Base-by-base conservation (phyloP, 2,329 filamentous ascomycete species). In the Fusarium anthophilum region DNA sequence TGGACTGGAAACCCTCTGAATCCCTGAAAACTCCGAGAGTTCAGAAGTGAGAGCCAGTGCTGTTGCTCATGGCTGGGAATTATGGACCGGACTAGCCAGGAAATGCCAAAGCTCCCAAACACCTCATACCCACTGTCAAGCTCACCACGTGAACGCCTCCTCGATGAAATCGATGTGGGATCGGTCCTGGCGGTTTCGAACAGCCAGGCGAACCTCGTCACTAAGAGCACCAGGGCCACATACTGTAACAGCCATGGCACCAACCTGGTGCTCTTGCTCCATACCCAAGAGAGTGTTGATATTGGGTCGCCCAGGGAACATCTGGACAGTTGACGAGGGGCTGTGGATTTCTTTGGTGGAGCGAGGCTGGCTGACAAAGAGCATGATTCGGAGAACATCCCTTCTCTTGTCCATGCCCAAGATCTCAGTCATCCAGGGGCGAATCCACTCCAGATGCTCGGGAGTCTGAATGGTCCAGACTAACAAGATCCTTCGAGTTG, bases 391-490 rank as follows among this genome's bases (percentile, higher is more conserved):
- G 61, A 95, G 86, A 59, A 93, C 88, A 68, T 95, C 93, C 64
- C 93, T 89, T 56, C 93, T 90, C 80, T 88, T 90, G 65, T 93
- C 91, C 91, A 95, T 93, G 66, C 89, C 89, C 44, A 95, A 86
- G 70, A 95, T 94, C 78, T 92, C 88, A 8, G 92, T 94, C 93
- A 95, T 95, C 92, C 92, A 95, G 13, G 92, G 92, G 53, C 92
- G 88, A 79, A 95, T 94, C 93, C 93, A 95, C 81, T 95, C 93
- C 37, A 95, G 87, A 80, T 95, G 93, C 83, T 95, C 93, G 76
- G 92, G 92, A 77, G 89, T 92, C 77, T 93, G 93, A 65, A 96
- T 93, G 55, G 91, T 91, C 93, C 93, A 96, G 45, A 95, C 90
- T 30, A 96, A 87, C 10, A 94, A 86, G 56, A 95, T 87, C 80